Evolutionary conservation across 148 eudicot species (phyloP).

Genomic region (Heliosperma pusillum): DNA sequence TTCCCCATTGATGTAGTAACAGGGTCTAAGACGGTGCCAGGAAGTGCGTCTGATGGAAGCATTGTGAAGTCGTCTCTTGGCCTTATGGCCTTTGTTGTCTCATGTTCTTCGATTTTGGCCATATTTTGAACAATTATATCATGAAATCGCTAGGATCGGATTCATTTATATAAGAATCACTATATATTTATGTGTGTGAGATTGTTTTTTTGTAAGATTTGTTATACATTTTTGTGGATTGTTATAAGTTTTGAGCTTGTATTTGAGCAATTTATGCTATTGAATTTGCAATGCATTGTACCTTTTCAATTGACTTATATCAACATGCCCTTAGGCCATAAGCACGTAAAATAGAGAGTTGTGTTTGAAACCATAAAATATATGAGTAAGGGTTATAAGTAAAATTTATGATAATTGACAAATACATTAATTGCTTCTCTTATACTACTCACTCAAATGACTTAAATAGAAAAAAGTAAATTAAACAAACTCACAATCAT

Average conservation of each 20-base stretch:
- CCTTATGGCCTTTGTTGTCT: slow-evolving; percentile 22
- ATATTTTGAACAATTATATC: slow-evolving; percentile 27
- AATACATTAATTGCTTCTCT: too few relatives aligned
- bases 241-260: slow-evolving; percentile 15
- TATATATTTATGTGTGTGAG: background rate
- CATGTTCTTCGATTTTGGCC: slow-evolving; percentile 26
- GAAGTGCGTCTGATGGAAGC: slow-evolving; percentile 33
- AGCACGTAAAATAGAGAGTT: too few relatives aligned
- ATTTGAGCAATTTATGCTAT: slow-evolving; percentile 4
- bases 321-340: too few relatives aligned
- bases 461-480: too few relatives aligned
- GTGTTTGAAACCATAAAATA: too few relatives aligned
- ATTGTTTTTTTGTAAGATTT: slow-evolving; percentile 5
- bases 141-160: background rate
- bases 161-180: background rate
- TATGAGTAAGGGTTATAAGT: too few relatives aligned
- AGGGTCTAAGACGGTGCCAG: slow-evolving; percentile 31
- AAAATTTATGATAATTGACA: too few relatives aligned
- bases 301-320: too few relatives aligned
- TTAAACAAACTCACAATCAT: too few relatives aligned
- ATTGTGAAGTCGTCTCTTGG: slow-evolving; percentile 22
- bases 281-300: background rate
- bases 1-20: too few relatives aligned
- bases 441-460: too few relatives aligned
- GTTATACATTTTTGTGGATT: slow-evolving; percentile 11